Evolutionary conservation across 2,329 filamentous ascomycete species (phyloP).

Genomic region (Claviceps sp.): DNA sequence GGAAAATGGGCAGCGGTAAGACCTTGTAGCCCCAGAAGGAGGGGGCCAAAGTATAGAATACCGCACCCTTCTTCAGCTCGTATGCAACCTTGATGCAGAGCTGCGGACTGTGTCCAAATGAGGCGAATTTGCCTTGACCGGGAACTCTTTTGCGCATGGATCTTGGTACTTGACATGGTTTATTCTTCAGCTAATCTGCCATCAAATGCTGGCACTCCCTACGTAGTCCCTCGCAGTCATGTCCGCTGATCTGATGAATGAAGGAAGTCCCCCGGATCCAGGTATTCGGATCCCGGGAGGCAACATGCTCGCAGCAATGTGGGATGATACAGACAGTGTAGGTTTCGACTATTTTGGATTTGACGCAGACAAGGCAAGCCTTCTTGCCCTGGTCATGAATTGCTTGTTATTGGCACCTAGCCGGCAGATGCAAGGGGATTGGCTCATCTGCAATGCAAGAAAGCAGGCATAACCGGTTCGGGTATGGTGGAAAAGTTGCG

Average conservation of each 20-base stretch:
- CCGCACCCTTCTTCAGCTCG: background rate
- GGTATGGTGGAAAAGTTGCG: background rate
- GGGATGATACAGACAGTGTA: background rate
- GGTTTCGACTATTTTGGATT: background rate
- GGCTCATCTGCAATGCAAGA: background rate
- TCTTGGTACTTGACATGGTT: background rate
- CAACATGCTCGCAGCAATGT: background rate
- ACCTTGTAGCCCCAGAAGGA: background rate
- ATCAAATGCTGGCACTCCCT: background rate
- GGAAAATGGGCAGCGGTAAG: background rate
- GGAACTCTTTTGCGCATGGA: background rate
- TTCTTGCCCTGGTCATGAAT: background rate
- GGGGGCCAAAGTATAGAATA: background rate
- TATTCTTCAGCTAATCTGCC: background rate
- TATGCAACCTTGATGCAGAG: background rate
- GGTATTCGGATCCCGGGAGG: background rate
- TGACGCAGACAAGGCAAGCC: background rate
- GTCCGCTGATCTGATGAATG: background rate
- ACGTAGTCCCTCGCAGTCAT: background rate
- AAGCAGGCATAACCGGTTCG: background rate
- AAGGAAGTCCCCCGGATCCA: background rate
- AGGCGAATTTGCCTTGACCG: background rate
- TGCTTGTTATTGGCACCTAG: background rate
- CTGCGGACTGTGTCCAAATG: background rate
- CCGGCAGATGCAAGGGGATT: background rate